A percentile compares a stretch with the other conserved stretches of the same genome.
These are phyloP conservation scores for Annulohypoxylon moriforme DNA, from an alignment of 495 filamentous ascomycete genomes.

Conservation along the genomic window DNA sequence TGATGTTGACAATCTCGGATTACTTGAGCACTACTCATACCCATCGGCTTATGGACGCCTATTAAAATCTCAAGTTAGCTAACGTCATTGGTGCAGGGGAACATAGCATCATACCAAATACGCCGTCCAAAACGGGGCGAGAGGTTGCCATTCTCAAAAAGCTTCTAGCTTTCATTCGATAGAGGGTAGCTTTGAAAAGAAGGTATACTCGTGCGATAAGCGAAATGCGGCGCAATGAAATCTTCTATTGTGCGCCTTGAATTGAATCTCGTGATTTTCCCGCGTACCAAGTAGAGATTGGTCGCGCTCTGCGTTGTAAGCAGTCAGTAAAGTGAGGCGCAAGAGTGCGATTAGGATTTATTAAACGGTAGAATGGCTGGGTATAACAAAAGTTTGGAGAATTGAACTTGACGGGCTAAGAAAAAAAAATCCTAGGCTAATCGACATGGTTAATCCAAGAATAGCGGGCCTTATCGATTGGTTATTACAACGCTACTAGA, in stretches of 20 bases:
- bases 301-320: background rate
- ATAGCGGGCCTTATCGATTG: constrained; percentile 36
- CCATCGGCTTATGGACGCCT: constrained; percentile 94
- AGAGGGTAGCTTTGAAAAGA: constrained; percentile 7
- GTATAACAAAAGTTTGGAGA: constrained; percentile 21
- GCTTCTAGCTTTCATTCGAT: constrained; percentile 43
- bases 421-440: constrained; percentile 28
- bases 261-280: background rate
- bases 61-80: constrained; percentile 4
- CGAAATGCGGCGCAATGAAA: background rate
- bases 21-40: constrained; percentile 85
- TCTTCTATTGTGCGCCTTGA: background rate
- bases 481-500: background rate
- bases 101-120: constrained; percentile 69
- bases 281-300: background rate
- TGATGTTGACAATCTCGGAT: constrained; percentile 82
- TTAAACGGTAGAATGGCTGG: background rate
- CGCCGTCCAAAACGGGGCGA: constrained; percentile 73
- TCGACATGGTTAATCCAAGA: constrained; percentile 27
- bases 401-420: constrained; percentile 26
- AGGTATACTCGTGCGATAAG: constrained; percentile 9
- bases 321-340: constrained; percentile 11
- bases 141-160: constrained; percentile 62
- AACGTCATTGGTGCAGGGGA: background rate
- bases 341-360: constrained; percentile 18